phyloP scores from a whole-genome alignment of 2,329 filamentous ascomycete genomes.

The Pyrenochaeta sp. region DNA sequence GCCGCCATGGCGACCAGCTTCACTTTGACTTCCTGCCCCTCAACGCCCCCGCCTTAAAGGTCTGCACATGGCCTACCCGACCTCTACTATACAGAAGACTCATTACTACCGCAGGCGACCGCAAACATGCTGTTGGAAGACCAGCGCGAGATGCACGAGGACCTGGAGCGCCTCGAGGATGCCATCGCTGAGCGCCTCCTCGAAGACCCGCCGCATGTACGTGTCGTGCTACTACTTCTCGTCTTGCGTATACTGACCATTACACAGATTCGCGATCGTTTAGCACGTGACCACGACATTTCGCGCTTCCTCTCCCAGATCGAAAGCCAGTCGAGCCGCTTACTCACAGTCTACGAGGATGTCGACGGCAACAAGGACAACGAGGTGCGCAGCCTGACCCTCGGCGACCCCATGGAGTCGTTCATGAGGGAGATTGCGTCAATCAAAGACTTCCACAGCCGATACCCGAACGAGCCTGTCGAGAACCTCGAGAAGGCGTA shows the following conservation, averaged over 20 bases:
- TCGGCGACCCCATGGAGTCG: conserved; percentile 85
- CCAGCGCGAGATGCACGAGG: conserved; percentile 92
- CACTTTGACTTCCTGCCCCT: conserved; percentile 17
- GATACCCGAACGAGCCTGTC: conserved; percentile 92
- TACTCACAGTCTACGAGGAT: conserved; percentile 87
- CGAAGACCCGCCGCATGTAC: conserved; percentile 87
- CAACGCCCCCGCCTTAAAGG: conserved; percentile 30
- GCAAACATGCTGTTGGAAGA: conserved; percentile 83
- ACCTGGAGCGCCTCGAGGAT: conserved; percentile 94
- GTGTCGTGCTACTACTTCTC: conserved; percentile 33
- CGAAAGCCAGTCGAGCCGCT: conserved; percentile 80
- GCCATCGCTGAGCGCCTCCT: conserved; percentile 87
- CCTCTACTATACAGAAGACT: conserved; percentile 22
- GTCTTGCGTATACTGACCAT: conserved; percentile 7
- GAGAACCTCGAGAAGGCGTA: conserved; percentile 96
- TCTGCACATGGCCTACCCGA: conserved; percentile 24
- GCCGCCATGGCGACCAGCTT: conserved; percentile 10
- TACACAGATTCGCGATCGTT: conserved; percentile 81
- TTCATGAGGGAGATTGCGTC: conserved; percentile 87
- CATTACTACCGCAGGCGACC: conserved; percentile 29
- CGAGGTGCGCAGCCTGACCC: conserved; percentile 85
- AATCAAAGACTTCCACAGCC: conserved; percentile 86
- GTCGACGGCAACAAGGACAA: conserved; percentile 73
- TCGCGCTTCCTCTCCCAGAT: conserved; percentile 86
- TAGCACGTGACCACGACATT: conserved; percentile 93